Base-by-base conservation (phyloP, 352 stramenopile genomes). In the Pythium sukuiense region DNA sequence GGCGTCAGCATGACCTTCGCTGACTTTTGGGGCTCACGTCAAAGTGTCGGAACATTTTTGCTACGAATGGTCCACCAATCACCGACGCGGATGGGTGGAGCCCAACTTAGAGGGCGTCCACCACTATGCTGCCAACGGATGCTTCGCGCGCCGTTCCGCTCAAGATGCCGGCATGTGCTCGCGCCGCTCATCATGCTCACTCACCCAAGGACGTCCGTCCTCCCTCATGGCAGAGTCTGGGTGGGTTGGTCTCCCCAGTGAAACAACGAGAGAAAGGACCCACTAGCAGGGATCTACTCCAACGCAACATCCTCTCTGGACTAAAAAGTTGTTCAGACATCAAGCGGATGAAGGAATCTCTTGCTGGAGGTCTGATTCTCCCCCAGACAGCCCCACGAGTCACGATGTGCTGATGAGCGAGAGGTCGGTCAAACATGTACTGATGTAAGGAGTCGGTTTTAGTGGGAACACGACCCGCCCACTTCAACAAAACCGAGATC, bases 161-260 rank as follows among this genome's bases (percentile, higher is more conserved):
- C 55, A 53, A 45, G 55, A 59, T 69, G 62, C 62, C 55, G 62
- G 62, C 62, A 69, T 33, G 35, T 55, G 26, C 32, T 24, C 43
- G 55, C 55, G 3, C 14, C 46, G 48, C 43, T 20, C 43, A 50
- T 50, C 33, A 39, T 8, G 33, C 20, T 24, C 20, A 24, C 20
- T 24, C 20, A 24, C 20, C 20, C 20, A 24, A 0, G 20, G 20
- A 24, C 20, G 20, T 24, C 20, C 20, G 20, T 24, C 33, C 13
- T 8, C 33, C 33, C 33, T 39, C 33, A 39, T 12, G 3, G 3
- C 8, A 39, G 33, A 39, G 33, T 39, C 33, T 24, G 20, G 20
- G 20, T 24, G 20, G 20, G 20, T 24, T 24, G 20, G 20, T 24
- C 20, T 24, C 20, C 20, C 20, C 20, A 24, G 20, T 24, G 20